Percentiles rank a stretch among this genome's conserved stretches.
Conservation (phyloP, 2,329 filamentous ascomycete species). For the Domatiomyces globalis region DNA sequence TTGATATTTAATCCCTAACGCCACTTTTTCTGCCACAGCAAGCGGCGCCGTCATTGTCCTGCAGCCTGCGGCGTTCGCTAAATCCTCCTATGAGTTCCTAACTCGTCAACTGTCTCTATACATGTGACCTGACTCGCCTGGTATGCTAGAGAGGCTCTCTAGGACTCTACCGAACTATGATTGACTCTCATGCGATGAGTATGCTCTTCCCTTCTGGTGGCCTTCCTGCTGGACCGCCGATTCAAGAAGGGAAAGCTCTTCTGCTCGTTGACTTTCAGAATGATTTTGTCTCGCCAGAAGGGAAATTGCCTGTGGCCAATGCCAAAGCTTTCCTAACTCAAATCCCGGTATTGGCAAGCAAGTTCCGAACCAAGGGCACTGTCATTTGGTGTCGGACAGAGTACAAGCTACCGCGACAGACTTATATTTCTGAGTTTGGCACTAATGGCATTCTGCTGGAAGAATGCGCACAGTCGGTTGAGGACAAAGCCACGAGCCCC, state of each 20-base stretch:
- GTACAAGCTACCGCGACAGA: slow-evolving; percentile 49
- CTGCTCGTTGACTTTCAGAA: slow-evolving; percentile 80
- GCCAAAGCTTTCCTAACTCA: slow-evolving; percentile 53
- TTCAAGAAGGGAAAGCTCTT: slow-evolving; percentile 54
- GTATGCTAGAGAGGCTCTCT: not conserved
- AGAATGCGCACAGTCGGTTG: slow-evolving; percentile 2
- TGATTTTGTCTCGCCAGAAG: slow-evolving; percentile 61
- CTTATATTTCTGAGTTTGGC: slow-evolving; percentile 38
- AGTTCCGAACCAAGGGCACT: slow-evolving; percentile 58
- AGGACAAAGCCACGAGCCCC: slow-evolving; percentile 1
- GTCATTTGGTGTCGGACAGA: slow-evolving; percentile 77
- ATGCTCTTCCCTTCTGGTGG: slow-evolving; percentile 16
- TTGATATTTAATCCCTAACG: not conserved
- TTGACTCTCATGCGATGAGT: not conserved
- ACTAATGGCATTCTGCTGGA: slow-evolving; percentile 26
- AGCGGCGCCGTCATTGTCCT: not conserved
- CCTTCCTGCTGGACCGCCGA: slow-evolving; percentile 27
- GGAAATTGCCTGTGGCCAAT: slow-evolving; percentile 51
- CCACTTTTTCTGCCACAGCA: not conserved
- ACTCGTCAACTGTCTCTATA: not conserved
- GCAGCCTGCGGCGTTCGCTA: not conserved
- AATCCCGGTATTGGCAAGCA: slow-evolving; percentile 50
- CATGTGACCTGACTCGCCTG: not conserved
- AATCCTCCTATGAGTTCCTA: not conserved
- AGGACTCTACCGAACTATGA: slow-evolving; percentile 1